Conservation (phyloP, 345 rosid species). For the Aegle marmelos region DNA sequence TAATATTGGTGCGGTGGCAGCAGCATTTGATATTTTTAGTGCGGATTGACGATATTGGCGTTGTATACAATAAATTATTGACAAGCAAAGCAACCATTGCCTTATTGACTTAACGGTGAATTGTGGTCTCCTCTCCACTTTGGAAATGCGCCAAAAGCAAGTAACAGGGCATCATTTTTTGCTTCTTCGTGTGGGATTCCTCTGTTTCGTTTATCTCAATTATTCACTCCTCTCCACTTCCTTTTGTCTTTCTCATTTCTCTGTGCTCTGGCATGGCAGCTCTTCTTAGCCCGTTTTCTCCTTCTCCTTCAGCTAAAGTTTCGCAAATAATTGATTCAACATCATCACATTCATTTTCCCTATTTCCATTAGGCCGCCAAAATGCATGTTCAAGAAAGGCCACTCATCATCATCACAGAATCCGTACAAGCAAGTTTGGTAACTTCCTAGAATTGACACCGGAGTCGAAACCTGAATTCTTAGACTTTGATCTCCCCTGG, state of each 20-base stretch:
- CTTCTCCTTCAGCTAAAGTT: constrained; percentile 15
- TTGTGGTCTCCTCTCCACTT: no score
- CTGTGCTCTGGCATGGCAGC: constrained; percentile 27
- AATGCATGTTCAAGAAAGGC: constrained; percentile 2
- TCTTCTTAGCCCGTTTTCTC: constrained; percentile 17
- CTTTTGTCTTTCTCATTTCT: background rate
- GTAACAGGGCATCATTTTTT: background rate
- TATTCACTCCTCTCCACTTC: background rate
- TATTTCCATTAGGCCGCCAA: constrained; percentile 10
- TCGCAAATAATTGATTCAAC: constrained; percentile 10
- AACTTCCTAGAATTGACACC: constrained; percentile 52
- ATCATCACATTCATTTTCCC: background rate
- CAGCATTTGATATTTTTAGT: no score
- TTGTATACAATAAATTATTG: no score
- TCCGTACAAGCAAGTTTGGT: constrained; percentile 35
- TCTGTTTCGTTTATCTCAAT: background rate
- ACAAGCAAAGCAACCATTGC: no score
- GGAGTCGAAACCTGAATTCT: constrained; percentile 26
- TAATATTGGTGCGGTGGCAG: no score
- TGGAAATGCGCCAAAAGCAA: background rate
- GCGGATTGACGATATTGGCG: no score
- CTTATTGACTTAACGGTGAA: no score
- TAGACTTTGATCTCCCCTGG: constrained; percentile 45
- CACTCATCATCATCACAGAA: background rate
- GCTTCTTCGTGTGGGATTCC: constrained; percentile 5